These are phyloP conservation scores for Acrocalymma vagum DNA, from an alignment of 2,329 filamentous ascomycete species.

Conservation along the genomic window DNA sequence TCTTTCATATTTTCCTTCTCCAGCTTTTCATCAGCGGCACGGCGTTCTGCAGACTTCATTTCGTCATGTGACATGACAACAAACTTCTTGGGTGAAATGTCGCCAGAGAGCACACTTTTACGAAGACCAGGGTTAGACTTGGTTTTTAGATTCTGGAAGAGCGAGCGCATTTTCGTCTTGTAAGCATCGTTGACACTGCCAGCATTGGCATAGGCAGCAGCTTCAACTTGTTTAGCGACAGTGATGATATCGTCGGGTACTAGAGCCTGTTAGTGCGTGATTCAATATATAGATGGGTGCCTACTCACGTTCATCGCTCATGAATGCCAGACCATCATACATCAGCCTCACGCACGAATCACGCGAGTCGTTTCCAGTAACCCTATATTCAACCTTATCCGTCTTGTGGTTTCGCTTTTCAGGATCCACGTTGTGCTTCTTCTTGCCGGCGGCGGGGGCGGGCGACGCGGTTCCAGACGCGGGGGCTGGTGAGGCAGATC, in stretches of 20 bases:
- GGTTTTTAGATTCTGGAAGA: constrained; percentile 95
- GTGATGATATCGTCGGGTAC: constrained; percentile 72
- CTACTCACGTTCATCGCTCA: constrained; percentile 62
- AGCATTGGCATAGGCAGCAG: constrained; percentile 74
- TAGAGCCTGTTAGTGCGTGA: too few relatives aligned
- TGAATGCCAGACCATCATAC: constrained; percentile 88
- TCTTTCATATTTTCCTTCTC: constrained; percentile 96
- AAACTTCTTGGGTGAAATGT: constrained; percentile 76
- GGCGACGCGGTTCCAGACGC: constrained; percentile 52
- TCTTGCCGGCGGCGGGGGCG: constrained; percentile 60
- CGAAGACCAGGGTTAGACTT: constrained; percentile 84
- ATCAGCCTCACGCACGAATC: constrained; percentile 90
- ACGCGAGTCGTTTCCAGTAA: constrained; percentile 77
- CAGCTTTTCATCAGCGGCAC: constrained; percentile 76
- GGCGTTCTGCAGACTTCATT: constrained; percentile 85
- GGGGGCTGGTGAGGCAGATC: constrained; percentile 40
- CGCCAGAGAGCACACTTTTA: constrained; percentile 75
- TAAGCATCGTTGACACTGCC: constrained; percentile 78
- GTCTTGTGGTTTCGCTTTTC: constrained; percentile 83
- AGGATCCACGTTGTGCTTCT: constrained; percentile 66
- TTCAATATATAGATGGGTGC: constrained; percentile 24
- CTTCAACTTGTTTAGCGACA: constrained; percentile 76
- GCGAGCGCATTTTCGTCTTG: constrained; percentile 86
- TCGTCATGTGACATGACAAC: constrained; percentile 90
- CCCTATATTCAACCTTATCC: constrained; percentile 81